These are phyloP conservation scores for Haplosporangium sp. DNA, from an alignment of 371 early-diverging fungal species.

Conservation along the genomic window DNA sequence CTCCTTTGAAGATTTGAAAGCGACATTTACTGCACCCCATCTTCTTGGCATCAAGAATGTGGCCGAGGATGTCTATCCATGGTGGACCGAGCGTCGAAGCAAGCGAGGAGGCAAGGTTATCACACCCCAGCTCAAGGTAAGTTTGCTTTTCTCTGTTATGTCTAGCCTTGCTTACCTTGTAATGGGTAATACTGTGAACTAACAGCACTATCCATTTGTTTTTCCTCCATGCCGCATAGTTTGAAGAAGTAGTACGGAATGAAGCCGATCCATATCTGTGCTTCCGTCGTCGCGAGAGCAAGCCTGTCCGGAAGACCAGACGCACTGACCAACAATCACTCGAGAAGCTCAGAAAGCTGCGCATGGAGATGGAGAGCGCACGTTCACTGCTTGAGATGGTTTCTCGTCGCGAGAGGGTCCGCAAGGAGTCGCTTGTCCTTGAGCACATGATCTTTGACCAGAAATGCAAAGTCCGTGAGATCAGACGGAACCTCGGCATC, in stretches of 20 bases:
- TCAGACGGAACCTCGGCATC: slow-evolving; percentile 65
- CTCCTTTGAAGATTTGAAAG: slow-evolving; percentile 56
- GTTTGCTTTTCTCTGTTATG: neutral
- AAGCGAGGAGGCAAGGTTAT: slow-evolving; percentile 66
- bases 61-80: slow-evolving; percentile 49
- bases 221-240: slow-evolving; percentile 34
- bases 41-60: slow-evolving; percentile 33
- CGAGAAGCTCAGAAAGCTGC: slow-evolving; percentile 85
- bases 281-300: slow-evolving; percentile 94
- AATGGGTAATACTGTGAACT: neutral
- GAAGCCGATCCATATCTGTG: slow-evolving; percentile 96
- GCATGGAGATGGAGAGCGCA: slow-evolving; percentile 83
- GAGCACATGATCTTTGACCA: slow-evolving; percentile 75
- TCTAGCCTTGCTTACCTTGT: no score
- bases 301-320: slow-evolving; percentile 87
- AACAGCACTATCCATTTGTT: neutral
- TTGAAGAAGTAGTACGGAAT: slow-evolving; percentile 73
- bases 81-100: slow-evolving; percentile 62
- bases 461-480: slow-evolving; percentile 64
- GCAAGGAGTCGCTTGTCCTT: slow-evolving; percentile 73
- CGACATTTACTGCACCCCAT: slow-evolving; percentile 36
- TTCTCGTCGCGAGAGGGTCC: slow-evolving; percentile 78
- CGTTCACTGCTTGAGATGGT: slow-evolving; percentile 84
- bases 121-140: slow-evolving; percentile 70
- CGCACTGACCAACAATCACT: slow-evolving; percentile 89